Base-by-base conservation (phyloP, 2,329 filamentous ascomycete species). In the Fonsecaea erecta region DNA sequence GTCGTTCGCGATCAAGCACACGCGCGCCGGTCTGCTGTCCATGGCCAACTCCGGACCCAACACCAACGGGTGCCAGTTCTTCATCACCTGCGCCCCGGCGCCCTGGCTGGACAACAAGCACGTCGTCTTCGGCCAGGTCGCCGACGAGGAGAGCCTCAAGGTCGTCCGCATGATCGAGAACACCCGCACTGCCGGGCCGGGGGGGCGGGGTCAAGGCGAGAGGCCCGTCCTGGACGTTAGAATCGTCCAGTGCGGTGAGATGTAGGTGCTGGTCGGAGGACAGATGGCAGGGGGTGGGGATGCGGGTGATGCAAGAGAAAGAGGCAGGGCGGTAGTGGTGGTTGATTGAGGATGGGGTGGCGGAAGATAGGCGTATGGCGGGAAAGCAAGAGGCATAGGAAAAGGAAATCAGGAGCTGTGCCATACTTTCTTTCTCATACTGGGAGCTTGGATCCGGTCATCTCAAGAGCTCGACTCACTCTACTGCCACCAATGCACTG, bases 31-130 rank as follows among this genome's bases (percentile, higher is more conserved):
- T 2, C 81, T 98, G 59, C 81, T 99, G 52, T 94, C 90, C 67
- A 99, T 98, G 95, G 95, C 95, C 90, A 97, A 97, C 76, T 90
- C 91, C 30, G 94, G 94, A 0, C 90, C 91, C 60, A 90, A 97
- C 79, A 94, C 91, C 70, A 98, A 98, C 77, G 95, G 95, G 40
- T 93, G 88, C 65, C 95, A 98, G 75, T 99, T 99, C 83, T 99
- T 99, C 84, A 94, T 98, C 81, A 97, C 93, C 1, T 95, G 91
- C 0, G 90, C 90, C 1, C 84, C 90, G 4, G 95, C 94, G 0
- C 92, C 92, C 1, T 96, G 96, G 75, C 82, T 99, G 28, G 90
- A 98, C 78, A 86, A 86, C 74, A 98, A 98, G 80, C 95, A 99
- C 77, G 93, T 97, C 63, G 93, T 98, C 18, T 98, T 98, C 73